These are phyloP conservation scores for Fremontodendron californicum DNA, from an alignment of 345 rosid species.

Conservation along the genomic window DNA sequence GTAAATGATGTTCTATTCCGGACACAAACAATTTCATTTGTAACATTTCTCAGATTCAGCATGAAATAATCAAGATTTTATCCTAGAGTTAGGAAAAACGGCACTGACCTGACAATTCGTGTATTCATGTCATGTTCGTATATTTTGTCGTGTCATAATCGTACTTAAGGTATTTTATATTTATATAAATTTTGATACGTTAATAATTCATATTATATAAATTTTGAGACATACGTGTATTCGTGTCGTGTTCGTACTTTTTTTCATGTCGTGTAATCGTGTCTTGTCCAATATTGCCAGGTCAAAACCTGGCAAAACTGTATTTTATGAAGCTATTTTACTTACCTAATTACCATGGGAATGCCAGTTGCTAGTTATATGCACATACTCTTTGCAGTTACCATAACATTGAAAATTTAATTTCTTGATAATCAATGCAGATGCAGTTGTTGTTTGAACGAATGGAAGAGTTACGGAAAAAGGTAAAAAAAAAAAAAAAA, in stretches of 20 bases:
- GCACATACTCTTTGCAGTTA: neutral
- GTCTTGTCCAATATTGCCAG: no score
- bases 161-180: no score
- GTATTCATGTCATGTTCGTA: no score
- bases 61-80: neutral
- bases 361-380: neutral
- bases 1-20: no score
- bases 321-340: neutral
- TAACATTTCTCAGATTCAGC: neutral
- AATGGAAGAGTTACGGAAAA: conserved; percentile 26
- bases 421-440: conserved; percentile 24
- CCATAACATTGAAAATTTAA: neutral
- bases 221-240: no score
- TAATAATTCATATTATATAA: no score
- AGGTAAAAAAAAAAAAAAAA: conserved; percentile 12
- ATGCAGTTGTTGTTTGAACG: conserved; percentile 21
- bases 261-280: no score
- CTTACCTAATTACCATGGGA: neutral
- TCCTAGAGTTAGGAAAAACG: neutral
- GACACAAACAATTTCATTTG: neutral
- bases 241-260: no score
- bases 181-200: no score
- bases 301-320: neutral
- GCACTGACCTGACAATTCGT: no score
- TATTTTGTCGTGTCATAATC: no score